A percentile compares a stretch with the other conserved stretches of the same genome.
Evolutionary conservation across 2,329 filamentous ascomycete genomes (phyloP).

Genomic region (Juglanconis juglandina): DNA sequence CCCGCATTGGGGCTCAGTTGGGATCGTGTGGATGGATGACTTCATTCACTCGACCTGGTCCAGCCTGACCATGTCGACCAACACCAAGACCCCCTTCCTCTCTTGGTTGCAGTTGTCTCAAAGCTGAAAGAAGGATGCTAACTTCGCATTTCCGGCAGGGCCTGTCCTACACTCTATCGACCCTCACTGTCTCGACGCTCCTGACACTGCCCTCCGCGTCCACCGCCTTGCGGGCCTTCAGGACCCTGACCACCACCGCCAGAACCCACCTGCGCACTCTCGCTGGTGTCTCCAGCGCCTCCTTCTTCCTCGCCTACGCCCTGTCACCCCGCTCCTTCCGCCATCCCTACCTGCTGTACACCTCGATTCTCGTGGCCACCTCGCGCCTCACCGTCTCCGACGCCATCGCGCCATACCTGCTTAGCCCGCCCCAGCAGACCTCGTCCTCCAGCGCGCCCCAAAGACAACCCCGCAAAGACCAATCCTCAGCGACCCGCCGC

Average conservation of each 20-base stretch:
- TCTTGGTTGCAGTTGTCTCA: not conserved
- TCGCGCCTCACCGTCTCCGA: constrained; percentile 54
- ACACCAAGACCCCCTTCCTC: not conserved
- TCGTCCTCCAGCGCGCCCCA: constrained; percentile 8
- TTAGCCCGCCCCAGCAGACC: constrained; percentile 21
- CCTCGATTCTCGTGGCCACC: constrained; percentile 64
- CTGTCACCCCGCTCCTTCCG: constrained; percentile 71
- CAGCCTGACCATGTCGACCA: not conserved
- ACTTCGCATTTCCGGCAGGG: constrained; percentile 53
- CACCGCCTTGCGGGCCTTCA: constrained; percentile 67
- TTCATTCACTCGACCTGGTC: not conserved
- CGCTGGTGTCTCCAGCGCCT: constrained; percentile 63
- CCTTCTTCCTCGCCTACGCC: constrained; percentile 73
- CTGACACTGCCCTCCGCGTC: constrained; percentile 75
- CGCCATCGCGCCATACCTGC: constrained; percentile 43
- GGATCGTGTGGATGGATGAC: not conserved
- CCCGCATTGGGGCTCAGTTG: not conserved
- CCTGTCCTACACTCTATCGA: constrained; percentile 79
- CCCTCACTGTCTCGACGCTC: constrained; percentile 74
- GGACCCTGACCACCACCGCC: constrained; percentile 61
- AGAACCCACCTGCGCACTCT: constrained; percentile 65
- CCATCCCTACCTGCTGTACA: constrained; percentile 91
- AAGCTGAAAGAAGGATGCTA: not conserved
- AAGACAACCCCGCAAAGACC: constrained; percentile 18
- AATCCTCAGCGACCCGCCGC: constrained; percentile 34